These are phyloP conservation scores for Pseudocercospora fuligena DNA, from an alignment of 2,329 filamentous ascomycete species.

Conservation along the genomic window DNA sequence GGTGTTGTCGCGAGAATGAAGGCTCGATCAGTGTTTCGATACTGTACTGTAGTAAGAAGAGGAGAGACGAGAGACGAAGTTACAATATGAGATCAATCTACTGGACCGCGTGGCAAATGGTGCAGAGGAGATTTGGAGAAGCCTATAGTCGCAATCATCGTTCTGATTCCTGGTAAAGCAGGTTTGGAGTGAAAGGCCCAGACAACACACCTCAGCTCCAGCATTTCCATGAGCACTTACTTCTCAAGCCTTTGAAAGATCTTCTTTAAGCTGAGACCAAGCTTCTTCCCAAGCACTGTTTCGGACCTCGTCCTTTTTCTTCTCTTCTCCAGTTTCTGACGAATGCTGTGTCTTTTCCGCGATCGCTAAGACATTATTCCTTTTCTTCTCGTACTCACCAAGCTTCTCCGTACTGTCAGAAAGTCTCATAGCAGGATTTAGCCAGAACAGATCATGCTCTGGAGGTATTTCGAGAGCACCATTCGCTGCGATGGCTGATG, in stretches of 20 bases:
- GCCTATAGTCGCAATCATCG: not conserved
- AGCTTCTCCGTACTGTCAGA: constrained; percentile 12
- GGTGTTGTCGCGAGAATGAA: not conserved
- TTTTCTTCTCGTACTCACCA: constrained; percentile 16
- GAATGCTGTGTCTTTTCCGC: not conserved
- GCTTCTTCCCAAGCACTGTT: constrained; percentile 17
- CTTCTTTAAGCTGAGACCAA: constrained; percentile 13
- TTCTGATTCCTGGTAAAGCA: not conserved
- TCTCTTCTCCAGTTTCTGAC: not conserved
- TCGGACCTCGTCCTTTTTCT: not conserved
- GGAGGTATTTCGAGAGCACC: constrained; percentile 1
- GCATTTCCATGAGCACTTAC: not conserved
- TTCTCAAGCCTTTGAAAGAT: not conserved
- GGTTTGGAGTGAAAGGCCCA: not conserved
- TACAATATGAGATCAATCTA: not conserved
- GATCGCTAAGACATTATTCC: constrained; percentile 6
- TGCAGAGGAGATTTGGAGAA: not conserved
- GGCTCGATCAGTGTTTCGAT: not conserved
- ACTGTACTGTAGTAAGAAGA: not conserved
- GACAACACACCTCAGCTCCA: not conserved
- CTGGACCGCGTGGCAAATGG: not conserved
- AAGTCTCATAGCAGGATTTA: constrained; percentile 10
- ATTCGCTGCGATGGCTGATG: not conserved
- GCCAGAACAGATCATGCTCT: constrained; percentile 20
- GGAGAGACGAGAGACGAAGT: not conserved